Percentiles rank a stretch among this genome's conserved stretches.
Conservation (phyloP, 495 filamentous ascomycete species). For the Penicillium robsamsonii region DNA sequence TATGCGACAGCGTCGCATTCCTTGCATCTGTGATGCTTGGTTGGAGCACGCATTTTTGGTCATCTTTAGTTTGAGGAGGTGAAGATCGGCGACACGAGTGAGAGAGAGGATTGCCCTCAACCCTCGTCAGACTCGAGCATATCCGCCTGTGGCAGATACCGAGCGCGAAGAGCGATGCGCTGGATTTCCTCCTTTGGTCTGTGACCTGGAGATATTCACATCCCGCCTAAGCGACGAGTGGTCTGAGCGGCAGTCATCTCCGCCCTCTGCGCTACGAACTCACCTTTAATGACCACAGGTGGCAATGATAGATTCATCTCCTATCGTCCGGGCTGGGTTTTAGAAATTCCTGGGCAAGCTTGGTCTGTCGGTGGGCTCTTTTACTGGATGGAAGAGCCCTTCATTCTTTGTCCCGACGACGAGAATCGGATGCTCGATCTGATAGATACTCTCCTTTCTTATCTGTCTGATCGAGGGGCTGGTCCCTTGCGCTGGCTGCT, state of each 20-base stretch:
- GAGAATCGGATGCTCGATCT: conserved; percentile 28
- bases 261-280: background rate
- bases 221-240: conserved; percentile 16
- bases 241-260: background rate
- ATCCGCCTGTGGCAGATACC: conserved; percentile 25
- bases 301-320: conserved; percentile 48
- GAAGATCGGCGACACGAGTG: conserved; percentile 7
- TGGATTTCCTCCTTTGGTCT: conserved; percentile 14
- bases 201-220: conserved; percentile 19
- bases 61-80: conserved; percentile 9
- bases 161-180: conserved; percentile 16
- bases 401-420: conserved; percentile 25
- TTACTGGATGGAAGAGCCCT: conserved; percentile 24
- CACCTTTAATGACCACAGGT: conserved; percentile 11
- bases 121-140: conserved; percentile 11
- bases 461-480: conserved; percentile 21
- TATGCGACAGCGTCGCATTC: conserved; percentile 20
- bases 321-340: conserved; percentile 48
- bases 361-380: conserved; percentile 29
- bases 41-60: conserved; percentile 15
- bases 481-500: conserved; percentile 24
- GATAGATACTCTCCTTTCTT: conserved; percentile 11
- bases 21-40: conserved; percentile 45
- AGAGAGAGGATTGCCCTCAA: background rate
- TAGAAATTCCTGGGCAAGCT: conserved; percentile 38